Percentiles rank a stretch among this genome's conserved stretches.
Conservation (phyloP, 257 asterid species). For the Cynanchum wilfordii region DNA sequence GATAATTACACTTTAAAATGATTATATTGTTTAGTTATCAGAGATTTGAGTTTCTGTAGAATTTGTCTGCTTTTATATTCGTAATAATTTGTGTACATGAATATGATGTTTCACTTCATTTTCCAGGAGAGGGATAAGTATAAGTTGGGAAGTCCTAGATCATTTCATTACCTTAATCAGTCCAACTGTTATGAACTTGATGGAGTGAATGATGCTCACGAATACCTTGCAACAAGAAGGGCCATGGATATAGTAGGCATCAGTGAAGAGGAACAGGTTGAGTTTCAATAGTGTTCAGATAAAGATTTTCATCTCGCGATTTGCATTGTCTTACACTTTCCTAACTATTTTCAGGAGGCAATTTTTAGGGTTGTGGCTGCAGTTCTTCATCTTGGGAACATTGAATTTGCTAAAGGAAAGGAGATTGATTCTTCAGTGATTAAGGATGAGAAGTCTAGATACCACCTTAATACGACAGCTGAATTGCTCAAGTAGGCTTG, state of each 20-base stretch:
- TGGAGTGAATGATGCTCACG: constrained; percentile 86
- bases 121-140: constrained; percentile 76
- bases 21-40: constrained; percentile 1
- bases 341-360: constrained; percentile 56
- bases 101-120: constrained; percentile 17
- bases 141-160: constrained; percentile 66
- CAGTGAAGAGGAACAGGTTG: constrained; percentile 92
- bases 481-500: constrained; percentile 75
- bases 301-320: constrained; percentile 12
- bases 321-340: constrained; percentile 22
- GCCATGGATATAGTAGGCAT: constrained; percentile 99
- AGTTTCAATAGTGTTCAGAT: constrained; percentile 20
- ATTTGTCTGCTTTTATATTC: not conserved
- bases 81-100: not conserved
- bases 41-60: not conserved
- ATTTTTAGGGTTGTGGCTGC: constrained; percentile 96
- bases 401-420: constrained; percentile 88
- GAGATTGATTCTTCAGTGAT: constrained; percentile 94
- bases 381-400: constrained; percentile 91
- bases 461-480: constrained; percentile 79
- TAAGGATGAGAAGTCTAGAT: constrained; percentile 86
- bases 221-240: constrained; percentile 90
- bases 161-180: constrained; percentile 89
- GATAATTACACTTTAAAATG: not conserved
- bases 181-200: constrained; percentile 77